Conservation (phyloP, 2,329 filamentous ascomycete genomes). For the Colletotrichum lini region DNA sequence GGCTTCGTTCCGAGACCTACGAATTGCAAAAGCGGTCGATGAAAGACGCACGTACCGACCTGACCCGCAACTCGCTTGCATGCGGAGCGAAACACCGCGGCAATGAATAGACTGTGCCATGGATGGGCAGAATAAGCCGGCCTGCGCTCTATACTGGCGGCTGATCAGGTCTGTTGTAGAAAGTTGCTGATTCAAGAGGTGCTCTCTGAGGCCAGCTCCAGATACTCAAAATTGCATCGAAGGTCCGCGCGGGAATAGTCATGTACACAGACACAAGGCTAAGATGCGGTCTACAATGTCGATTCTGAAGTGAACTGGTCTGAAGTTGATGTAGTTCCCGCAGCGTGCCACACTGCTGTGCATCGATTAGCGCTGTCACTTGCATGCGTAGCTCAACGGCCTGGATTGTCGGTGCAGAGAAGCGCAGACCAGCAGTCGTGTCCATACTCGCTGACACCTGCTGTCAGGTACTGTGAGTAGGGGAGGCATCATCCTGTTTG, state of each 20-base stretch:
- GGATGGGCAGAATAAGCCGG: background rate
- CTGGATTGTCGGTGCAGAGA: slow-evolving; percentile 28
- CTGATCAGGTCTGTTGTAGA: background rate
- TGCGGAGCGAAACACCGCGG: background rate
- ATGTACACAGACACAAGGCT: background rate
- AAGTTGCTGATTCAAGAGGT: background rate
- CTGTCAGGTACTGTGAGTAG: slow-evolving; percentile 29
- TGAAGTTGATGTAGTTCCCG: slow-evolving; percentile 38
- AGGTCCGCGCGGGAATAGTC: background rate
- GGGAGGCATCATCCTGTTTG: slow-evolving; percentile 4
- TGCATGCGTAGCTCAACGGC: slow-evolving; percentile 38
- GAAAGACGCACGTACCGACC: slow-evolving; percentile 8
- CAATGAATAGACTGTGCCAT: background rate
- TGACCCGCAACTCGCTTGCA: background rate
- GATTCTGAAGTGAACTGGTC: slow-evolving; percentile 22
- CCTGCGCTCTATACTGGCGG: background rate
- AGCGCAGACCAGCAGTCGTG: slow-evolving; percentile 21
- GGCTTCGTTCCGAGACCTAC: slow-evolving; percentile 8
- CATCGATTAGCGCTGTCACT: slow-evolving; percentile 38
- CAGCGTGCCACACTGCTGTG: slow-evolving; percentile 23
- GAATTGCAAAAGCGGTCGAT: slow-evolving; percentile 10
- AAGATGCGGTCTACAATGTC: slow-evolving; percentile 11
- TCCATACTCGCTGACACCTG: slow-evolving; percentile 33
- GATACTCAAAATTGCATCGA: background rate
- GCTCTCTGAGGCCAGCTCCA: background rate